These are phyloP conservation scores for Camelina laxa DNA, from an alignment of 345 rosid species.

Conservation along the genomic window DNA sequence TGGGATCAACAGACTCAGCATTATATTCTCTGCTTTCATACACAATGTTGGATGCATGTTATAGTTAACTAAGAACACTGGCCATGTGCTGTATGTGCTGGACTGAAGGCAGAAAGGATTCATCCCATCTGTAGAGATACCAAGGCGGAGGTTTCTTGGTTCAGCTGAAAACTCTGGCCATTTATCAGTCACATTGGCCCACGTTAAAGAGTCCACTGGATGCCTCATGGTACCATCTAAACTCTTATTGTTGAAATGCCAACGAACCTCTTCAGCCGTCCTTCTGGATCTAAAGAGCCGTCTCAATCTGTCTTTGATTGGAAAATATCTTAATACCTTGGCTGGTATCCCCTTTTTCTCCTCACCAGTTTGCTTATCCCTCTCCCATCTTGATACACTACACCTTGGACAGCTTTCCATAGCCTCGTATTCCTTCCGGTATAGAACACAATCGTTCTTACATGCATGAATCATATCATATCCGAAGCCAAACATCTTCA, in stretches of 20 bases:
- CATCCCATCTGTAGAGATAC: not conserved
- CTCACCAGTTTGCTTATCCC: too few species aligned
- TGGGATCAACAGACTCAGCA: not conserved
- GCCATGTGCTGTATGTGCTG: not conserved
- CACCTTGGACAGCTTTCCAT: not conserved
- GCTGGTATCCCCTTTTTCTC: too few species aligned
- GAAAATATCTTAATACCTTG: too few species aligned
- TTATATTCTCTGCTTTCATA: not conserved
- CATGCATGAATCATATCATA: too few species aligned
- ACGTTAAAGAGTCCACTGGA: not conserved
- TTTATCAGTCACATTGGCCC: not conserved
- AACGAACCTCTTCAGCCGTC: too few species aligned
- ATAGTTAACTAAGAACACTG: not conserved
- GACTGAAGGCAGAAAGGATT: not conserved
- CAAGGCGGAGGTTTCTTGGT: not conserved
- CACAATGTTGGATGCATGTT: not conserved
- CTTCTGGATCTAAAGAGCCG: too few species aligned
- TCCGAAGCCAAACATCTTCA: too few species aligned
- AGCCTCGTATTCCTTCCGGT: not conserved
- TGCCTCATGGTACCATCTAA: too few species aligned
- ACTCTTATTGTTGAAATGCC: too few species aligned
- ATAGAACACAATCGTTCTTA: not conserved
- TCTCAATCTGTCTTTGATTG: too few species aligned
- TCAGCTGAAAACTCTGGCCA: not conserved
- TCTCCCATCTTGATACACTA: not conserved